Percentiles rank a stretch among this genome's conserved stretches.
These are phyloP conservation scores for Hypoxylon sp. DNA, from an alignment of 2,329 filamentous ascomycete species.

Conservation along the genomic window DNA sequence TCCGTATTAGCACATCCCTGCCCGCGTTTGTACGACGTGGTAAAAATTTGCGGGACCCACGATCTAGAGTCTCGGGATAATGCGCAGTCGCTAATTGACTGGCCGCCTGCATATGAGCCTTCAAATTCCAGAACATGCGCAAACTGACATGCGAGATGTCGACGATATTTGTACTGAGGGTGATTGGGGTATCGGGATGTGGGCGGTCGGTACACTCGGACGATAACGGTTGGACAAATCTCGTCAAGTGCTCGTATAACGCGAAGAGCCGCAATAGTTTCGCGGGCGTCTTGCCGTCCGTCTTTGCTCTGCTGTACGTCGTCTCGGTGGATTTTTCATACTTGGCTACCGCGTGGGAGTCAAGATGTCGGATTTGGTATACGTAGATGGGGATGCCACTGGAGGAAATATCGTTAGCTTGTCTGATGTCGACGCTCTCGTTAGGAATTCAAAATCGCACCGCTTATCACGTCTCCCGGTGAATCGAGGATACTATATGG, in stretches of 20 bases:
- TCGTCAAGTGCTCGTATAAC: slow-evolving; percentile 91
- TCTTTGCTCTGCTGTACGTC: slow-evolving; percentile 70
- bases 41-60: slow-evolving; percentile 62
- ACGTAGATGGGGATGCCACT: slow-evolving; percentile 94
- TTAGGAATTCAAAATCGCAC: slow-evolving; percentile 45
- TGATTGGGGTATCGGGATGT: slow-evolving; percentile 85
- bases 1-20: slow-evolving; percentile 18
- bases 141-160: slow-evolving; percentile 90
- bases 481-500: slow-evolving; percentile 88
- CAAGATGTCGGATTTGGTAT: slow-evolving; percentile 87
- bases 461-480: slow-evolving; percentile 86
- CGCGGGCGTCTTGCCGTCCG: slow-evolving; percentile 76
- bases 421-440: not conserved
- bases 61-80: slow-evolving; percentile 93
- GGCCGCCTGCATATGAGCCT: slow-evolving; percentile 93
- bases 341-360: slow-evolving; percentile 82
- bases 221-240: slow-evolving; percentile 88
- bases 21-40: not conserved
- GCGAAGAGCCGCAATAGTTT: slow-evolving; percentile 90
- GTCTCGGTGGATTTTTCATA: slow-evolving; percentile 77
- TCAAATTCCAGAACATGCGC: slow-evolving; percentile 96
- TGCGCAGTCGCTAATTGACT: slow-evolving; percentile 90
- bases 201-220: slow-evolving; percentile 80
- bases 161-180: slow-evolving; percentile 93
- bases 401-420: slow-evolving; percentile 23